Evolutionary conservation across 306 rosid genomes (phyloP), one percentile per base, ranked within the genome.

Genomic region (Dicorynia guianensis): DNA sequence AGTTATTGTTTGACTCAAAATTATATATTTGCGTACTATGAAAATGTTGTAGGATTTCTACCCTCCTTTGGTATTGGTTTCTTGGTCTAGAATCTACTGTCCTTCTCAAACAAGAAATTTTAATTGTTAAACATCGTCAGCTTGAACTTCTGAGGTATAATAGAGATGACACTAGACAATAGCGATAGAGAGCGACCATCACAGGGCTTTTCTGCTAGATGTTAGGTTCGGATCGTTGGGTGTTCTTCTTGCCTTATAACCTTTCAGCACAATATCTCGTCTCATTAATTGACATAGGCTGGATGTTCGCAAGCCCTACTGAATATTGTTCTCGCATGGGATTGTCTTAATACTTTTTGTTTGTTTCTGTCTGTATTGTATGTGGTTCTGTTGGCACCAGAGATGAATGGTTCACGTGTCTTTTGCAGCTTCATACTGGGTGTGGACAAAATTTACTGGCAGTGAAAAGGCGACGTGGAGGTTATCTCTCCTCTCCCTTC

Each of bases 391-490:
- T 62, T 77, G 62, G 69, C 39, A 47, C 77, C 67, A 15, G 48
- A 67, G 66, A 58, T 66, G 74, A 55, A 53, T 48, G 42, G 10
- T 76, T 78, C 71, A 47, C 71, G 66, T 74, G 50, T 75, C 50
- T 84, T 74, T 48, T 76, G 84, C 90, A 95, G 98, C 97, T 92
- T 81, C 98, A 92, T 80, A 63, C 88, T 73, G 90, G 95, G 53
- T 50, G 30, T 67, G 93, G 88, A 78, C 93, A 80, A 76, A 80
- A 79, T 58, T 67, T 84, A 49, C 83, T 80, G 5, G 92, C 93
- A 67, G 79, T 81, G 50, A 89, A 90, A 90, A 92, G 74, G 83
- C 85, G 33, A 53, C 85, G 90, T 42, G 84, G 79, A 90, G 95
- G 93, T 87, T 74, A 68, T 47, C 61, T 76, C 68, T 76, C 62